Percentiles rank a stretch among this genome's conserved stretches.
These are phyloP conservation scores for Fusarium brachygibbosum DNA, from an alignment of 2,329 filamentous ascomycete genomes.

Conservation along the genomic window DNA sequence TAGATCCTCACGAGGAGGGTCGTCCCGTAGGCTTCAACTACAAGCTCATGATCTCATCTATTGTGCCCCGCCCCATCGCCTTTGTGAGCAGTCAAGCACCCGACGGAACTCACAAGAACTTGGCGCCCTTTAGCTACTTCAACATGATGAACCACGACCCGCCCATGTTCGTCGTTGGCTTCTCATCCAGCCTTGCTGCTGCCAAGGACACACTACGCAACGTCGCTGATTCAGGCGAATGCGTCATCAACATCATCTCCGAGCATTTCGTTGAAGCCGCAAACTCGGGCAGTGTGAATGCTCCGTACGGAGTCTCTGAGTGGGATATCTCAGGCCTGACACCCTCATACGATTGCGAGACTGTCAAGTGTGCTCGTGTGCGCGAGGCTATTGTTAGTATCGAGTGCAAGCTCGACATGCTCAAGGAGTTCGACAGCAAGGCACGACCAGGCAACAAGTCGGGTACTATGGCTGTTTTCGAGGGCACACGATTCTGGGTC, in stretches of 20 bases:
- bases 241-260: conserved; percentile 87
- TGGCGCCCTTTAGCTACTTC: conserved; percentile 91
- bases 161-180: conserved; percentile 79
- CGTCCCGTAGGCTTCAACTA: conserved; percentile 82
- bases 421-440: conserved; percentile 81
- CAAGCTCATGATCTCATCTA: conserved; percentile 87
- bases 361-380: conserved; percentile 79
- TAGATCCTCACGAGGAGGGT: conserved; percentile 82
- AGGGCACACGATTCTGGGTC: conserved; percentile 90
- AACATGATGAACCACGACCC: conserved; percentile 88
- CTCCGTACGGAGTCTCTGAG: conserved; percentile 81
- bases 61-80: conserved; percentile 85
- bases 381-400: conserved; percentile 86
- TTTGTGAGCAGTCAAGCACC: conserved; percentile 68
- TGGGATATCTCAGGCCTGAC: conserved; percentile 85
- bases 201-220: conserved; percentile 87
- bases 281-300: conserved; percentile 83
- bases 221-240: conserved; percentile 78
- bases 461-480: conserved; percentile 80
- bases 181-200: conserved; percentile 59
- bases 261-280: conserved; percentile 90
- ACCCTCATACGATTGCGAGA: conserved; percentile 71
- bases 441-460: conserved; percentile 79
- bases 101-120: conserved; percentile 76
- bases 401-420: conserved; percentile 82